These are phyloP conservation scores for Tothia fuscella DNA, from an alignment of 2,329 filamentous ascomycete species.

Conservation along the genomic window DNA sequence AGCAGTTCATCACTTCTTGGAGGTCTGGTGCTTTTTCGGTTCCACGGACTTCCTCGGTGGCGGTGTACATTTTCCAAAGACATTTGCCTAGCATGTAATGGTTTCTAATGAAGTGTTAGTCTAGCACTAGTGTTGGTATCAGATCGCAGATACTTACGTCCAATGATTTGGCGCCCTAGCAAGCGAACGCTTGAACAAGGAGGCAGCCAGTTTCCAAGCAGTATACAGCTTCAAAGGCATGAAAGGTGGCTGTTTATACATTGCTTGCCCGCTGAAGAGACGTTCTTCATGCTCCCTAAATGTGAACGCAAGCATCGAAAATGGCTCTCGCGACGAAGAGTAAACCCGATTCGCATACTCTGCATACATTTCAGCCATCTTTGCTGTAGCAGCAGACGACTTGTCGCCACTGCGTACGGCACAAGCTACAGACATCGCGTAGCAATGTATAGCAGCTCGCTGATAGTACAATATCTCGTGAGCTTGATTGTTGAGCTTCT, in stretches of 20 bases:
- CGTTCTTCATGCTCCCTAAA: constrained; percentile 46
- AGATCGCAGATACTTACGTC: constrained; percentile 36
- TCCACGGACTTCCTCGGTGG: constrained; percentile 28
- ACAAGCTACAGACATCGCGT: constrained; percentile 53
- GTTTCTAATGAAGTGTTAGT: constrained; percentile 29
- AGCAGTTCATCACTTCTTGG: constrained; percentile 41
- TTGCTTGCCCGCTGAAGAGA: constrained; percentile 45
- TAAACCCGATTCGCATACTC: constrained; percentile 60
- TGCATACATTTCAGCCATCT: constrained; percentile 53
- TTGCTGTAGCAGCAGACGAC: constrained; percentile 37
- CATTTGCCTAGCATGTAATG: constrained; percentile 62
- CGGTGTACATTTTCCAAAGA: constrained; percentile 56
- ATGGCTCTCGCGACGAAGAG: constrained; percentile 54
- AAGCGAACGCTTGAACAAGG: constrained; percentile 48
- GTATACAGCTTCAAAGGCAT: constrained; percentile 45
- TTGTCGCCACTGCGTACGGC: constrained; percentile 46
- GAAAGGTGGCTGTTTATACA: constrained; percentile 48
- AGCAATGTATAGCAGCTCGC: constrained; percentile 70
- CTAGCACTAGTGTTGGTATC: neutral
- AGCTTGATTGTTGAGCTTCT: constrained; percentile 72
- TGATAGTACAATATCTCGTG: constrained; percentile 62
- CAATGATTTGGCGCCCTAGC: constrained; percentile 48
- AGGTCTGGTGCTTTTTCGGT: constrained; percentile 17
- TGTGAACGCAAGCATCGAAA: constrained; percentile 54
- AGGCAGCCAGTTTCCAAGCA: constrained; percentile 53